Evolutionary conservation across 495 filamentous ascomycete genomes (phyloP).

Genomic region (Alectoria sarmentosa): DNA sequence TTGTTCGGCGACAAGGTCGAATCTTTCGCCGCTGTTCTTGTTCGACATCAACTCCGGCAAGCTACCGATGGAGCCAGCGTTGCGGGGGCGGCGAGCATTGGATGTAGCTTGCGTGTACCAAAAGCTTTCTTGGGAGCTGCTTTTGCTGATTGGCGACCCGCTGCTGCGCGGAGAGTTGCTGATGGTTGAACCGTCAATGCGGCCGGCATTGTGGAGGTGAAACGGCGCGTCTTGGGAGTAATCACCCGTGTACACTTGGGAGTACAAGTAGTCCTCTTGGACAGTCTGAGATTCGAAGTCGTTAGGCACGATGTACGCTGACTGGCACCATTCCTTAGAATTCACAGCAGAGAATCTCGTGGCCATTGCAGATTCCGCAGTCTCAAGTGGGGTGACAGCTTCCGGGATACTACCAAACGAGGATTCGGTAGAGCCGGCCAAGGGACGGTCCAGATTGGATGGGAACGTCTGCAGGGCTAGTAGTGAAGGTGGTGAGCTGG

Average conservation of each 20-base stretch:
- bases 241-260: conserved; percentile 43
- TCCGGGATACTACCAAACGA: conserved; percentile 31
- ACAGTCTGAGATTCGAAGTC: conserved; percentile 29
- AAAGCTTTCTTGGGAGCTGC: conserved; percentile 51
- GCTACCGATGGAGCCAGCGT: conserved; percentile 48
- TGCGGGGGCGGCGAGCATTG: conserved; percentile 47
- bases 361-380: conserved; percentile 19
- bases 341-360: conserved; percentile 1
- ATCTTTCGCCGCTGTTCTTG: conserved; percentile 40
- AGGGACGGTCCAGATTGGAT: conserved; percentile 34
- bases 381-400: conserved; percentile 33
- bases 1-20: conserved; percentile 14
- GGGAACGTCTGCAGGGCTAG: conserved; percentile 26
- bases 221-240: conserved; percentile 42
- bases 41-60: conserved; percentile 50
- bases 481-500: conserved; percentile 23
- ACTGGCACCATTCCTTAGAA: conserved; percentile 8
- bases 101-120: conserved; percentile 38
- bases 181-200: conserved; percentile 34
- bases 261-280: conserved; percentile 38
- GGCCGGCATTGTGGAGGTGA: conserved; percentile 33
- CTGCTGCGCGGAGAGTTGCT: conserved; percentile 44
- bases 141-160: conserved; percentile 51
- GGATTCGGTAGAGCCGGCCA: conserved; percentile 34
- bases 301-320: not conserved